Conservation (phyloP, 768 basidiomycete genomes). For the Xanthoconium stramineum region DNA sequence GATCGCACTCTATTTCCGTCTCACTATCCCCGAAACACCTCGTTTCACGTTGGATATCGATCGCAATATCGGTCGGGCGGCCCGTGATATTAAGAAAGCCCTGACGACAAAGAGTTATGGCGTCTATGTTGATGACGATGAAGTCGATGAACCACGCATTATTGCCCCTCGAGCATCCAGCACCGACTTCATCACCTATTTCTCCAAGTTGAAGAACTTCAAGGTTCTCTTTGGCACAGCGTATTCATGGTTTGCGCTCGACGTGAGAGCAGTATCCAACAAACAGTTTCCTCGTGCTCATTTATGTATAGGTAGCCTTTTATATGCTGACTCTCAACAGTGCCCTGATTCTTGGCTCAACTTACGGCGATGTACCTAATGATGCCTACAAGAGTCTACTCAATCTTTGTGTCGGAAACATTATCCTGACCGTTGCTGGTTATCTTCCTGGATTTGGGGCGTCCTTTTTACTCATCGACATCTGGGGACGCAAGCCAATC, state of each 20-base stretch:
- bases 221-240: neutral
- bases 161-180: neutral
- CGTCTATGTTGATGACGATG: neutral
- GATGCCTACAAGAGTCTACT: neutral
- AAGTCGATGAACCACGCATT: neutral
- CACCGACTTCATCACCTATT: neutral
- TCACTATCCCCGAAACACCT: neutral
- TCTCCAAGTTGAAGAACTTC: neutral
- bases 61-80: neutral
- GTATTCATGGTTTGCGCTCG: neutral
- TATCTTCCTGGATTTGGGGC: neutral
- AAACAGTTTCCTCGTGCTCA: neutral
- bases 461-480: neutral
- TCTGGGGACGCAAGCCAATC: neutral
- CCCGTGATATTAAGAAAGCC: neutral
- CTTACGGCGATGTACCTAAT: neutral
- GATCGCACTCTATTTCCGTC: neutral
- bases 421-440: neutral
- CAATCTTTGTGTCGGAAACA: neutral
- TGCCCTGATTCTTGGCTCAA: neutral
- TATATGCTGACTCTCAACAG: neutral
- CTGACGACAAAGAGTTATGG: neutral
- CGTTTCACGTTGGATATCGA: neutral
- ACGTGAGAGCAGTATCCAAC: neutral
- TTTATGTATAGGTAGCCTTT: neutral